Evolutionary conservation across 331 rosid species (phyloP).

Genomic region (Quercus tomentella): DNA sequence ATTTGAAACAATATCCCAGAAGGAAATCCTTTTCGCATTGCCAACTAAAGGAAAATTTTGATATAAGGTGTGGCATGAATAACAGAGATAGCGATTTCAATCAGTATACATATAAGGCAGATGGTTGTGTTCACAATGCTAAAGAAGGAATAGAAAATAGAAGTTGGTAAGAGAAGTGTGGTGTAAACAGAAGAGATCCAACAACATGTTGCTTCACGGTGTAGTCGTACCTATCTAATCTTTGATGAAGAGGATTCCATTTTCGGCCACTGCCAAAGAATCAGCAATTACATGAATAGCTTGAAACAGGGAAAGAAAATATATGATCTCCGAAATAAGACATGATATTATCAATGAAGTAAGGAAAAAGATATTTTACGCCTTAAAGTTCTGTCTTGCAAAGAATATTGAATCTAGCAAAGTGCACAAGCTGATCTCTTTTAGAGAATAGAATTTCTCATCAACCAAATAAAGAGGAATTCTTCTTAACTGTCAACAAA

Average conservation of each 20-base stretch:
- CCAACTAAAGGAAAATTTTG: conserved; percentile 71
- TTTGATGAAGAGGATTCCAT: conserved; percentile 93
- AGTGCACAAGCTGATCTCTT: neutral
- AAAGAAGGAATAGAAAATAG: conserved; percentile 89
- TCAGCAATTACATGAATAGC: conserved; percentile 21
- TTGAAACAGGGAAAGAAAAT: conserved; percentile 1
- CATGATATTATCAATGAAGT: neutral
- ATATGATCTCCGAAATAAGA: neutral
- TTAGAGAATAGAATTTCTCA: conserved; percentile 9
- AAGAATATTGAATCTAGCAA: conserved; percentile 5
- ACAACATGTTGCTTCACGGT: conserved; percentile 82
- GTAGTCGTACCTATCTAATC: conserved; percentile 92
- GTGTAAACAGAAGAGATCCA: conserved; percentile 86
- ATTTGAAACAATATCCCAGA: conserved; percentile 90
- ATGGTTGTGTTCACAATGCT: conserved; percentile 61
- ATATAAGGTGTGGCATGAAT: conserved; percentile 84
- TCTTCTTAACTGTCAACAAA: neutral
- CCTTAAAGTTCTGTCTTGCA: neutral
- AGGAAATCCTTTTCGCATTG: conserved; percentile 66
- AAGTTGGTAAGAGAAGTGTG: conserved; percentile 78
- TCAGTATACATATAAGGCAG: conserved; percentile 59
- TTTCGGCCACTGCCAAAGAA: conserved; percentile 77
- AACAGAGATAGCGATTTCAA: conserved; percentile 58
- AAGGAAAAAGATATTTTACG: neutral
- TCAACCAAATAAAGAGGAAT: neutral